Evolutionary conservation across 768 basidiomycete species (phyloP).

Genomic region (Termitomyces eurrhizus): DNA sequence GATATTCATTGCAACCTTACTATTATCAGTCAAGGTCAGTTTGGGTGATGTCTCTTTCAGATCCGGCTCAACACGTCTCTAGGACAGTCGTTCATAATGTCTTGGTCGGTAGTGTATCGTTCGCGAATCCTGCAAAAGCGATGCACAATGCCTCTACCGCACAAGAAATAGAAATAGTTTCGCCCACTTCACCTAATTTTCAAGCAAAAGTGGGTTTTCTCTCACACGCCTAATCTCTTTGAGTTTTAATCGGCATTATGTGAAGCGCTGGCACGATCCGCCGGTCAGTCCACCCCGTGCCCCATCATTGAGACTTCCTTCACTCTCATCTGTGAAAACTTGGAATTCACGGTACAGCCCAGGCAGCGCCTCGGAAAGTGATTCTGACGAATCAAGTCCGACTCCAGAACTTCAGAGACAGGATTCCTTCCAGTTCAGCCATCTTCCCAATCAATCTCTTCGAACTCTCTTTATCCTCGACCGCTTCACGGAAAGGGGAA

Average conservation of each 20-base stretch:
- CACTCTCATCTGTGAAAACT: constrained; percentile 26
- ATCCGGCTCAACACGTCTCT: constrained; percentile 8
- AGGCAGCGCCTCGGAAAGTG: constrained; percentile 12
- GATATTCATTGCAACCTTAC: constrained; percentile 1
- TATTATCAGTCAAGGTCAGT: constrained; percentile 18
- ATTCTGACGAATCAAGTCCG: constrained; percentile 16
- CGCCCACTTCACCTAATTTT: constrained; percentile 51
- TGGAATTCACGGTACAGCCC: constrained; percentile 20
- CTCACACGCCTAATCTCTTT: constrained; percentile 3
- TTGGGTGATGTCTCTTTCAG: background rate
- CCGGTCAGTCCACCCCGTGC: constrained; percentile 51
- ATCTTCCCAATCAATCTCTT: constrained; percentile 65
- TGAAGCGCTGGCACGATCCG: constrained; percentile 66
- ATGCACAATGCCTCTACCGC: constrained; percentile 81
- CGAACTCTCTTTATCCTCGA: constrained; percentile 81
- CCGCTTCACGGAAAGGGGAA: constrained; percentile 65
- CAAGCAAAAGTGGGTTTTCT: constrained; percentile 41
- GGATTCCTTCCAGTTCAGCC: constrained; percentile 47
- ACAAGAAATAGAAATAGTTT: constrained; percentile 74
- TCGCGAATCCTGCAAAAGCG: constrained; percentile 71
- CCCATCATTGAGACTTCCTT: constrained; percentile 32
- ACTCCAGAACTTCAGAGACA: constrained; percentile 18
- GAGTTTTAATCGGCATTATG: background rate
- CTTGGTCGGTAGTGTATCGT: constrained; percentile 74
- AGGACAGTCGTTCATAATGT: constrained; percentile 74